Base-by-base conservation (phyloP, 2,329 filamentous ascomycete genomes). In the Hypoxylon sp. region DNA sequence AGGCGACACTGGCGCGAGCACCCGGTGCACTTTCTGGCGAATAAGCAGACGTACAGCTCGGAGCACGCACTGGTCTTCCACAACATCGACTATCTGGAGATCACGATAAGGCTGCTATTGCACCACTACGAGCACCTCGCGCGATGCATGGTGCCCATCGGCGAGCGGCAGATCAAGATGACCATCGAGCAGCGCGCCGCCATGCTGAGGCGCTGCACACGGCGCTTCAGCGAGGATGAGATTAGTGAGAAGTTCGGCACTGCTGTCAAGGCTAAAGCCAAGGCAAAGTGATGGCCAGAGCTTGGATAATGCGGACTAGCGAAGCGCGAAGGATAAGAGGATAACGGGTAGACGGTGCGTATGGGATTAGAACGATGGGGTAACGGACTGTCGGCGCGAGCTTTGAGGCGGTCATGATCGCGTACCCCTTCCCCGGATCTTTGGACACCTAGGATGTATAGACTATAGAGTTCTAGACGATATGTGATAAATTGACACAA, bases 1-100 rank as follows among this genome's bases (percentile, higher is more conserved):
- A 85, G 88, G 29, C 88, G 92, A 1, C 93, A 94, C 81, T 95
- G 92, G 92, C 89, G 92, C 63, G 91, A 94, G 19, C 92, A 94
- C 73, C 92, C 92, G 0, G 83, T 89, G 11, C 87, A 91, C 6
- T 93, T 95, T 79, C 81, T 94, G 1, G 85, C 89, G 72, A 87
- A 89, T 50, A 93, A 93, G 79, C 80, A 86, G 24, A 85, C 84
- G 2, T 95, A 94, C 74, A 84, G 87, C 0, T 79, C 83, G 6
- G 89, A 93, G 75, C 82, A 88, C 19, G 92, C 92, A 0, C 84
- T 95, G 6, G 90, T 94, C 5, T 94, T 95, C 76, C 89, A 91
- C 78, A 90, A 94, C 74, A 93, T 95, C 73, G 92, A 94, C 79
- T 95, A 93, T 76, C 81, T 94, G 56, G 91, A 93, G 84, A 87